A percentile compares a stretch with the other conserved stretches of the same genome.
phyloP scores from a whole-genome alignment of 2,329 filamentous ascomycete species.

The Pyricularia pennisetigena region DNA sequence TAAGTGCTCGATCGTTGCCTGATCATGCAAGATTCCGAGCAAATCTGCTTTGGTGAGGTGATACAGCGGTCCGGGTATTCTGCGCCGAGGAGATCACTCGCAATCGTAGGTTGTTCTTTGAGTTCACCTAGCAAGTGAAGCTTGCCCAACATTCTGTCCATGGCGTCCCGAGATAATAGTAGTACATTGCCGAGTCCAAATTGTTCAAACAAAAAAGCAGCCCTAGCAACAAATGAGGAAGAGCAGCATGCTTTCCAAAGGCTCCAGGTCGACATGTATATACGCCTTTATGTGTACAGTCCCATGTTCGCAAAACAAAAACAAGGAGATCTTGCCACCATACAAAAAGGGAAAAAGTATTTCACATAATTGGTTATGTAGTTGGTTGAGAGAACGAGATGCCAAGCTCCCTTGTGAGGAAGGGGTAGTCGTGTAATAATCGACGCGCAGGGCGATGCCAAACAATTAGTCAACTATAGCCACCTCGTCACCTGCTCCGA shows the following conservation, averaged over 20 bases:
- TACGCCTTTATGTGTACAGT: background rate
- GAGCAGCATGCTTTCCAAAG: background rate
- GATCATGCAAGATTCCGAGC: background rate
- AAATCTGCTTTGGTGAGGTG: no score
- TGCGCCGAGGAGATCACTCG: background rate
- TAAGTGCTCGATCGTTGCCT: background rate
- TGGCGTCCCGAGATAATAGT: background rate
- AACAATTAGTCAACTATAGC: conserved; percentile 1
- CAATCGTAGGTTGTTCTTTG: background rate
- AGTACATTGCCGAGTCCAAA: background rate
- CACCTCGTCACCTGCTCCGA: conserved; percentile 9
- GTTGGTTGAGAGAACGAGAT: background rate
- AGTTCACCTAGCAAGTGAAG: background rate
- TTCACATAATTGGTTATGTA: background rate
- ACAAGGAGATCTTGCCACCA: background rate
- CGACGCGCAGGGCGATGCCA: background rate
- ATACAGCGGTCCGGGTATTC: no score
- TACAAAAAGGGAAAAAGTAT: background rate
- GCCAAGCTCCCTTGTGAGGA: background rate
- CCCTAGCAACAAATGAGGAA: background rate
- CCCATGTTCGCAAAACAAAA: background rate
- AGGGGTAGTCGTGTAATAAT: background rate
- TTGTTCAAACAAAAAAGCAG: background rate
- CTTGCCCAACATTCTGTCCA: background rate
- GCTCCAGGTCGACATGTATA: background rate